phyloP scores from a whole-genome alignment of 176 grass and related monocot species.

The Zoysia japonica region DNA sequence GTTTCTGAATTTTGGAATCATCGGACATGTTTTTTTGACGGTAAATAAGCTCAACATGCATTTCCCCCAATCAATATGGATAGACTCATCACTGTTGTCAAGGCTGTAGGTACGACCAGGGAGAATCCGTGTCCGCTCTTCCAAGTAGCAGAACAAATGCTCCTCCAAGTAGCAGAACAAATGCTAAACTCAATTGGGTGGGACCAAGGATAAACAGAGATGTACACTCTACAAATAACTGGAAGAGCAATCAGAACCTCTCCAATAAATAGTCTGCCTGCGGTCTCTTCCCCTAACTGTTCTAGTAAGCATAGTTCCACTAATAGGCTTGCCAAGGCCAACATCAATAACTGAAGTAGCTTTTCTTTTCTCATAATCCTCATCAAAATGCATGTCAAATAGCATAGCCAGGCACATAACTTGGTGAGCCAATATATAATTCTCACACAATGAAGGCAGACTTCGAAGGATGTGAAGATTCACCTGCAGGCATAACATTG shows the following conservation, averaged over 20 bases:
- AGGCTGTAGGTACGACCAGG: not conserved
- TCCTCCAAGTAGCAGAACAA: constrained; percentile 2
- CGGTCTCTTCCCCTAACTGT: constrained; percentile 89
- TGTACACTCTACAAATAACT: constrained; percentile 35
- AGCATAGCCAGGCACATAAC: constrained; percentile 78
- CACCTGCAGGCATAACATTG: constrained; percentile 52
- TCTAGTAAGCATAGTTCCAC: constrained; percentile 78
- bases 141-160: not conserved
- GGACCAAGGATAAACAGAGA: not conserved
- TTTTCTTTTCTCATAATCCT: constrained; percentile 64
- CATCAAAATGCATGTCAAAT: constrained; percentile 84
- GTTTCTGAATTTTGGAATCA: not conserved
- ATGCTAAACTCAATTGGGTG: not conserved
- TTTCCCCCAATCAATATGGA: not conserved
- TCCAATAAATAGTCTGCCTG: constrained; percentile 85
- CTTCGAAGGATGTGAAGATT: constrained; percentile 75
- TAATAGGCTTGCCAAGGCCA: constrained; percentile 70
- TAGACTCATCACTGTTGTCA: constrained; percentile 6
- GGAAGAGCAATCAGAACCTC: constrained; percentile 44
- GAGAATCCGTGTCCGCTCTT: constrained; percentile 16
- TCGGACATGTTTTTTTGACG: not conserved
- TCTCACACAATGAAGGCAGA: constrained; percentile 52
- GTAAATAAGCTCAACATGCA: not conserved
- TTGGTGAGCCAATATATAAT: constrained; percentile 78
- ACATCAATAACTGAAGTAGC: constrained; percentile 84